These are phyloP conservation scores for Shiraia sp. DNA, from an alignment of 2,329 filamentous ascomycete genomes.

Conservation along the genomic window DNA sequence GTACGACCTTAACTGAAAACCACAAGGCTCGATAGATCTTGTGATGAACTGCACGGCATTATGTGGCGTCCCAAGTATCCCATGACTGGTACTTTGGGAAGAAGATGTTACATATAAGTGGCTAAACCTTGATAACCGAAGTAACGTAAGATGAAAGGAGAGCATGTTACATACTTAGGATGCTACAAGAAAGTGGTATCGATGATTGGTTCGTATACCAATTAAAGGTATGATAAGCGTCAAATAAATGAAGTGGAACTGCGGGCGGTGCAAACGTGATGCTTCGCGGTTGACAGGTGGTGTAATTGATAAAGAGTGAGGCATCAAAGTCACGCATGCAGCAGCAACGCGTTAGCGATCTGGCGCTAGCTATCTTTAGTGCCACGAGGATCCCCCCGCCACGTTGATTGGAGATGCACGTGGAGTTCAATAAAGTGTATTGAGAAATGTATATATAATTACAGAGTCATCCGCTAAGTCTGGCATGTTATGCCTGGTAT, in stretches of 20 bases:
- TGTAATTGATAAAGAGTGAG: constrained; percentile 20
- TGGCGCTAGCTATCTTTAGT: constrained; percentile 18
- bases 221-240: neutral
- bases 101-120: no score
- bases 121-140: no score
- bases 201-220: constrained; percentile 6
- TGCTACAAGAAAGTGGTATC: no score
- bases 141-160: no score
- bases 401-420: constrained; percentile 20
- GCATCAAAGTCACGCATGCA: constrained; percentile 15
- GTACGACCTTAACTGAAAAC: no score
- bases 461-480: constrained; percentile 2
- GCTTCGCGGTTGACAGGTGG: constrained; percentile 12
- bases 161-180: no score
- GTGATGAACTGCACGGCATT: no score
- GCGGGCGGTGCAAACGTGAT: constrained; percentile 5
- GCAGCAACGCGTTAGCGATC: constrained; percentile 11
- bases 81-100: no score
- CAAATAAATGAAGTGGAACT: neutral
- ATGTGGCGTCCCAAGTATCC: no score
- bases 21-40: no score
- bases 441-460: constrained; percentile 7
- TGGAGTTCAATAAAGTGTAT: neutral
- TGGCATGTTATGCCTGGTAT: constrained; percentile 25
- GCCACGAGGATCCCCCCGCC: constrained; percentile 16